Base-by-base conservation (phyloP, 306 rosid genomes). In the Delonix regia region DNA sequence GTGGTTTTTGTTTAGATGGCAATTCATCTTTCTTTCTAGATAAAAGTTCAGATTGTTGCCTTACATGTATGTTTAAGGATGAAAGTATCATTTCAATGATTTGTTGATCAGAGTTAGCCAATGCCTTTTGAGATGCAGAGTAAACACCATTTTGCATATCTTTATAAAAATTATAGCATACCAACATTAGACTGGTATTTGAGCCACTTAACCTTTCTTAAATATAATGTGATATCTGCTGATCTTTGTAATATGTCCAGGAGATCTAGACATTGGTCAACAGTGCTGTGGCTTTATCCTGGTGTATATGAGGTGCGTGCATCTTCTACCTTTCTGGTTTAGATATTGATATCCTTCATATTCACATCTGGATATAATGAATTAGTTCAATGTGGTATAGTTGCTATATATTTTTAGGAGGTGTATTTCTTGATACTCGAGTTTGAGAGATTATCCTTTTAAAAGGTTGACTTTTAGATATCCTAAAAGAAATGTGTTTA, bases 201-300 rank as follows among this genome's bases (percentile, higher is more conserved):
- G 74, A 74, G 44, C 24, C 64, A 38, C 19, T 42, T 41, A 45
- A 52, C 14, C 48, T 73, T 6, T 82, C 25, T 78, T 21, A 27
- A 27, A 16, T 41, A 67, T 24, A 64, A 77, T 49, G 69, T 69
- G 80, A 52, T 64, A 75, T 74, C 30, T 76, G 45, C 51, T 83
- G 69, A 90, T 85, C 45, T 16, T 69, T 69, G 28, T 51, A 52
- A 73, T 60, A 71, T 74, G 63, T 80, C 55, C 90, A 92, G 96
- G 87, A 85, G 81, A 75, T 69, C 87, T 83, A 91, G 82, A 82
- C 55, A 62, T 79, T 95, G 99, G 99, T 88, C 94, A 63, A 85
- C 91, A 1, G 74, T 72, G 75, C 77, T 95, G 76, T 92, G 96
- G 99, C 98, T 95, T 79, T 95, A 95, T 88, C 98, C 99, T 73